phyloP scores from a whole-genome alignment of 495 filamentous ascomycete species.

The Podospora pseudoanserina region DNA sequence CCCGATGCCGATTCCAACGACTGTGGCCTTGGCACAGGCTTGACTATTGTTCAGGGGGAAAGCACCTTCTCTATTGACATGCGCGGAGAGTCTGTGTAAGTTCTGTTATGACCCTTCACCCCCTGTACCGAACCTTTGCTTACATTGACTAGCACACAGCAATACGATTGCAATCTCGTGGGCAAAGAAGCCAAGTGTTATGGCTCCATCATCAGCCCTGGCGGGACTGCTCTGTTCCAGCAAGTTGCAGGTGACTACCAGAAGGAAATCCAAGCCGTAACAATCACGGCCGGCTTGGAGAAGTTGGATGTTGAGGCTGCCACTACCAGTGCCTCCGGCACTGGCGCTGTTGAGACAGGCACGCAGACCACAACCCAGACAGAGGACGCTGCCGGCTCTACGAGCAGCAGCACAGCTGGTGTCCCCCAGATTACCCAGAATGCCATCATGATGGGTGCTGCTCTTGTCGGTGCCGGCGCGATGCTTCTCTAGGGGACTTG shows the following conservation, averaged over 20 bases:
- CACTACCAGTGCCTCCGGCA: conserved; percentile 15
- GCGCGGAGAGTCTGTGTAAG: background rate
- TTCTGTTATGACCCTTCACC: background rate
- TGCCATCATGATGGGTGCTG: conserved; percentile 27
- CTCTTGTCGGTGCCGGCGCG: conserved; percentile 26
- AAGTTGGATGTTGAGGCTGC: conserved; percentile 6
- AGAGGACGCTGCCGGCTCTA: conserved; percentile 13
- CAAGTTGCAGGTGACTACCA: background rate
- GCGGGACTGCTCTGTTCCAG: background rate
- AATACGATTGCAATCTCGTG: background rate
- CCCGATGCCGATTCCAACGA: conserved; percentile 26
- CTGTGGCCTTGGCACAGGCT: conserved; percentile 21
- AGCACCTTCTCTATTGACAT: conserved; percentile 26
- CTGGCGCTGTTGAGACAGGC: background rate
- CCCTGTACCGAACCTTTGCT: background rate
- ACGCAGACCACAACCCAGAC: background rate
- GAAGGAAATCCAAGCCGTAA: conserved; percentile 20
- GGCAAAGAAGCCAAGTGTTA: background rate
- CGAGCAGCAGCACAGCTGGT: conserved; percentile 33
- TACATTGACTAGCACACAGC: background rate
- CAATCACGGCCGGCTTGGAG: conserved; percentile 33
- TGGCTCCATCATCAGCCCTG: background rate
- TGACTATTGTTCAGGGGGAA: conserved; percentile 33
- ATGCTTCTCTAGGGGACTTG: conserved; percentile 21
- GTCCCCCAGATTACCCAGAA: conserved; percentile 36